Evolutionary conservation across 306 rosid genomes (phyloP), one percentile per base, ranked within the genome.

Genomic region (Quercus cerris): DNA sequence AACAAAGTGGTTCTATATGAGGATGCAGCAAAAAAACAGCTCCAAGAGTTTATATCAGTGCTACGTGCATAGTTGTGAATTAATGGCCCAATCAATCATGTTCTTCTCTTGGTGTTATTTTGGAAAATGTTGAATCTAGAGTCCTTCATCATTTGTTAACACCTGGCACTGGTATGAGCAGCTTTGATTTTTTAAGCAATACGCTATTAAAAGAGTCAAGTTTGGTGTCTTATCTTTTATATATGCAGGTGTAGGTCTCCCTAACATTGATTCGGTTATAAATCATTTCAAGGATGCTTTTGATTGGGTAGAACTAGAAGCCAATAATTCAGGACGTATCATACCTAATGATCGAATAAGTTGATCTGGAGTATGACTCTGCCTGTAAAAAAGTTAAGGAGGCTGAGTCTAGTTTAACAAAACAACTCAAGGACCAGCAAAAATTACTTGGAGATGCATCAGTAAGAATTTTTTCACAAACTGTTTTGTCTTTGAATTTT

Each of bases 11-110:
- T 87, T 81, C 87, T 90, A 70, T 95, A 93, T 4, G 99, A 95
- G 88, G 99, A 93, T 85, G 92, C 99, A 17, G 78, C 98, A n/a
- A 95, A 95, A 84, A 91, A 89, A 78, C 90, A 87, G 70, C 91
- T 95, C 56, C 92, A 91, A 75, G 98, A 95, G 82, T 90, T 95
- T 81, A 84, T 93, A 84, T 85, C 92, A 56, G 97, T 89, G 72
- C 80, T 95, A 49, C 91, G 91, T 22, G 41, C 41, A 35, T 35
- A 97, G 99, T 70, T 92, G 97, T 86, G 97, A 95, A 82, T 84
- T 85, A 69, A 93, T 91, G 97, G 86, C 80, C 69, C 82, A 91
- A 81, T 5, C 41, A 35, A 35, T 90, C 97, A 35, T 91, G 94
- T 81, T 85, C 87, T 70, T 86, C 92, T 9, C 91, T 91, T 41